Conservation (phyloP, 495 filamentous ascomycete species). For the Neurospora sp. region DNA sequence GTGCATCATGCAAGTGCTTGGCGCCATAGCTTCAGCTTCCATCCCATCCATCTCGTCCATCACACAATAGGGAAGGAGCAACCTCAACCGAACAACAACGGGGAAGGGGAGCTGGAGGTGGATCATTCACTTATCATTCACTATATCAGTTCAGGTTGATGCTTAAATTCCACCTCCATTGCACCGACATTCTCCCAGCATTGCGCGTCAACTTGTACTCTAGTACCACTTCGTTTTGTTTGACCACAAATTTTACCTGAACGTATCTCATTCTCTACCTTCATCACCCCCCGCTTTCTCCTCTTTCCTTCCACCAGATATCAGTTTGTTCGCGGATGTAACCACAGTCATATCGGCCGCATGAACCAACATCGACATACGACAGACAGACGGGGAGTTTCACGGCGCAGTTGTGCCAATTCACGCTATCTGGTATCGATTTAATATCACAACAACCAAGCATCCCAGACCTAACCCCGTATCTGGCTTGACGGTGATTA, state of each 20-base stretch:
- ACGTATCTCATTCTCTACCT: background rate
- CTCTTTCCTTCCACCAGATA: background rate
- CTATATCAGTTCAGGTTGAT: background rate
- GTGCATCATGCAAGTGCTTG: background rate
- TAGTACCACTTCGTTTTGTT: background rate
- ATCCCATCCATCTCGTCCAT: background rate
- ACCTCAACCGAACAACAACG: background rate
- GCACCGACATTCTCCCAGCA: background rate
- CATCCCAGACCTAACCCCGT: background rate
- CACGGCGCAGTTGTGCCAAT: background rate
- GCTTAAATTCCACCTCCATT: background rate
- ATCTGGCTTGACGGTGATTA: background rate
- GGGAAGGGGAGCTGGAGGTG: background rate
- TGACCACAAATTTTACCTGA: background rate
- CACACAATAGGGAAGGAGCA: background rate
- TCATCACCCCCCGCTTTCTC: background rate
- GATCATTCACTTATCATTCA: background rate
- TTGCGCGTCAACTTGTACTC: background rate
- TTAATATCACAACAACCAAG: background rate
- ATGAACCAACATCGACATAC: background rate
- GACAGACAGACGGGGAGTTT: background rate
- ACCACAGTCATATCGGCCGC: background rate
- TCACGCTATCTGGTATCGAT: background rate
- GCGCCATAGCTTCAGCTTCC: background rate
- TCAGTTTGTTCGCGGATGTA: background rate